Percentiles rank a stretch among this genome's conserved stretches.
Conservation (phyloP, 768 basidiomycete genomes). For the Pholiota microspora region DNA sequence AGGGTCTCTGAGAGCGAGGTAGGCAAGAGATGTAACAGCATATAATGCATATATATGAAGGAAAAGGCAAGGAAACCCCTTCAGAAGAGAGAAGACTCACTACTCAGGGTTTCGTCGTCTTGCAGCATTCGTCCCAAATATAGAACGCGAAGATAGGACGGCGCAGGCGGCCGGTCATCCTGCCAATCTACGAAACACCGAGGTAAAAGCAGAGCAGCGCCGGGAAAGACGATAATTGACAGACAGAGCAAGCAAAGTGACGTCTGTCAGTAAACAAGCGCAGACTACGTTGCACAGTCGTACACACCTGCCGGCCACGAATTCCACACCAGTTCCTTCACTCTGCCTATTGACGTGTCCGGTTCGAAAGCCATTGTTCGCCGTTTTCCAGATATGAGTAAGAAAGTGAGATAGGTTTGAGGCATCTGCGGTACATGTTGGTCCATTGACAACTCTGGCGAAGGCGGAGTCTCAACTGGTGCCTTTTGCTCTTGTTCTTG, state of each 20-base stretch:
- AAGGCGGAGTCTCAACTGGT: conserved; percentile 7
- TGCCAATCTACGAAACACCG: conserved; percentile 57
- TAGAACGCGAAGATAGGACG: conserved; percentile 71
- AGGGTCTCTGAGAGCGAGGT: not conserved
- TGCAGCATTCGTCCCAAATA: conserved; percentile 81
- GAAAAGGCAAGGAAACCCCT: not conserved
- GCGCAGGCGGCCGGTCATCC: conserved; percentile 74
- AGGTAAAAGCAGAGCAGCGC: not conserved
- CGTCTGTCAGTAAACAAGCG: conserved; percentile 11
- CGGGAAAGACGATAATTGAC: not conserved
- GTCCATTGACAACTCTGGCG: conserved; percentile 10
- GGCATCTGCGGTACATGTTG: conserved; percentile 53
- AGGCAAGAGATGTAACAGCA: conserved; percentile 7
- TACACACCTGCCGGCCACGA: conserved; percentile 71
- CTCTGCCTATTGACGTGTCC: conserved; percentile 68
- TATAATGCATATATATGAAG: not conserved
- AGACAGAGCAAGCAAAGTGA: not conserved
- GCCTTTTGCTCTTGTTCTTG: conserved; percentile 11
- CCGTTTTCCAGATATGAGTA: conserved; percentile 67
- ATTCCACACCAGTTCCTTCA: conserved; percentile 84
- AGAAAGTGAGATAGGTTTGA: conserved; percentile 66
- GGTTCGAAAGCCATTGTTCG: conserved; percentile 76
- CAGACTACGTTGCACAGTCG: conserved; percentile 1
- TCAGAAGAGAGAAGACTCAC: conserved; percentile 37
- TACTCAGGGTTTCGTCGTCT: conserved; percentile 73